Percentiles rank a stretch among this genome's conserved stretches.
Conservation (phyloP, 768 basidiomycete genomes). For the Lactifluus subvellereus region DNA sequence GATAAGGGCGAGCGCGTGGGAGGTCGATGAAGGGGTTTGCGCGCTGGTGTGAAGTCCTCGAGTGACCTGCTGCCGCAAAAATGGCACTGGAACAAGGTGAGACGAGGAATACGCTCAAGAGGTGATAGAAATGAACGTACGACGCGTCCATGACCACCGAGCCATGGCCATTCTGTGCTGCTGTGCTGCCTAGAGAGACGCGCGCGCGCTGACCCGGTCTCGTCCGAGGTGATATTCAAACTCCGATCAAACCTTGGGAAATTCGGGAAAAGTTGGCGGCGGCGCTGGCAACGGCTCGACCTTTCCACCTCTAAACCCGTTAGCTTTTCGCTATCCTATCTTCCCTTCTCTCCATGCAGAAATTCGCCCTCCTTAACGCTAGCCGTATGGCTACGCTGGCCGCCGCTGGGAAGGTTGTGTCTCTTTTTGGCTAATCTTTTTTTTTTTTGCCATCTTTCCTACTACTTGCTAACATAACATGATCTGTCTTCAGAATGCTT, state of each 20-base stretch:
- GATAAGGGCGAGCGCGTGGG: constrained; percentile 70
- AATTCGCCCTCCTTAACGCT: constrained; percentile 81
- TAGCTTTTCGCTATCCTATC: constrained; percentile 37
- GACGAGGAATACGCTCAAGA: neutral
- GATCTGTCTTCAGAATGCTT: constrained; percentile 32
- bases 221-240: constrained; percentile 5
- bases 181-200: neutral
- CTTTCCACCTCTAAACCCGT: constrained; percentile 34
- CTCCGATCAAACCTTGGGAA: constrained; percentile 23
- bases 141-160: constrained; percentile 10
- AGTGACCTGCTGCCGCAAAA: constrained; percentile 24
- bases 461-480: constrained; percentile 8
- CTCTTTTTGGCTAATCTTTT: constrained; percentile 14
- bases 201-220: neutral
- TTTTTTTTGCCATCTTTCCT: constrained; percentile 25
- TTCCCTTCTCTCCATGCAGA: constrained; percentile 58
- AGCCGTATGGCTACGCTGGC: constrained; percentile 71
- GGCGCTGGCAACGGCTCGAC: constrained; percentile 30
- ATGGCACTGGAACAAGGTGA: neutral
- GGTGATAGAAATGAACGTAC: constrained; percentile 8
- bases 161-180: constrained; percentile 5
- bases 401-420: constrained; percentile 55
- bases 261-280: constrained; percentile 25
- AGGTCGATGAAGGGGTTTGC: constrained; percentile 28
- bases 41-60: constrained; percentile 34